These are phyloP conservation scores for Neopestalotiopsis sp. DNA, from an alignment of 2,329 filamentous ascomycete genomes.

Conservation along the genomic window DNA sequence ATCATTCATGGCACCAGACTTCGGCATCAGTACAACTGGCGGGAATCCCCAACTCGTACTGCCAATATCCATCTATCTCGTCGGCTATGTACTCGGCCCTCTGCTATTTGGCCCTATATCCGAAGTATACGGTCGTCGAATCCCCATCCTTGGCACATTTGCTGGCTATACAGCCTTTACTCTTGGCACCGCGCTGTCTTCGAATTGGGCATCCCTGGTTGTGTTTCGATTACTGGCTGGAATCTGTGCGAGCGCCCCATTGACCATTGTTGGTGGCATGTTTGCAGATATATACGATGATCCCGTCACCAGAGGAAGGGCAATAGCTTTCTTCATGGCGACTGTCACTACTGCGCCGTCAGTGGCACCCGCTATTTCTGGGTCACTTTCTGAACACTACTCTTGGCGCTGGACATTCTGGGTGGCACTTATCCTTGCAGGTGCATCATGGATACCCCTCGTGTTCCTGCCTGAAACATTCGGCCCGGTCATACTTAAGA, in stretches of 20 bases:
- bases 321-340: conserved; percentile 10
- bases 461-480: conserved; percentile 51
- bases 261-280: conserved; percentile 12
- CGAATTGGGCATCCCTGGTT: background rate
- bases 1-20: background rate
- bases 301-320: conserved; percentile 4
- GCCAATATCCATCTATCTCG: conserved; percentile 11
- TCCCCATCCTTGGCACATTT: conserved; percentile 4
- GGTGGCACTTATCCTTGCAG: conserved; percentile 31
- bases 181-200: conserved; percentile 3
- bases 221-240: conserved; percentile 10
- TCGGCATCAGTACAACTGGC: conserved; percentile 8
- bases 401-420: conserved; percentile 52
- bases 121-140: conserved; percentile 6
- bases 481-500: conserved; percentile 31
- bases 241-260: background rate
- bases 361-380: conserved; percentile 3
- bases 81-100: conserved; percentile 9
- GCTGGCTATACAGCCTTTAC: conserved; percentile 12
- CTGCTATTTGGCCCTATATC: conserved; percentile 10
- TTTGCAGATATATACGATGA: conserved; percentile 15
- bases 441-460: conserved; percentile 48
- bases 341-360: background rate
- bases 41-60: conserved; percentile 8
- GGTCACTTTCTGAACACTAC: background rate